phyloP scores from a whole-genome alignment of 164 flowering plant species.

The Annona cherimola region DNA sequence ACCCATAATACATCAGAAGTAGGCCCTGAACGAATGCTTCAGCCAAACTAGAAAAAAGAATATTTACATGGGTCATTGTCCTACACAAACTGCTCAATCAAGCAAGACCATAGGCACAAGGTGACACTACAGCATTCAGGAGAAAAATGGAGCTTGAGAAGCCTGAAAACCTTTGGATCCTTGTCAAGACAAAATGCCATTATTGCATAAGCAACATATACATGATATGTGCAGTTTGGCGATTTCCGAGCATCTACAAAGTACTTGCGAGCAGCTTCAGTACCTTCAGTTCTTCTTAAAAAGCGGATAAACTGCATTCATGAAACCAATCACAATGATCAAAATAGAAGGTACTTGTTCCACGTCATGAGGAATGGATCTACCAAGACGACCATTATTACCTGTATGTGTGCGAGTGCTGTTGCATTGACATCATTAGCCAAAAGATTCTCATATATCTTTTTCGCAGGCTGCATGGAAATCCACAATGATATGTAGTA shows the following conservation, averaged over 20 bases:
- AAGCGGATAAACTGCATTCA: constrained; percentile 77
- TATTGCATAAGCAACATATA: constrained; percentile 89
- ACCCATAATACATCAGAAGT: no score
- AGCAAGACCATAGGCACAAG: not conserved
- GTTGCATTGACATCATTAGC: constrained; percentile 58
- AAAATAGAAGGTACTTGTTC: not conserved
- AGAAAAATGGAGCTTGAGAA: not conserved
- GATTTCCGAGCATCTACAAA: constrained; percentile 88
- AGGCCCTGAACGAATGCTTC: no score
- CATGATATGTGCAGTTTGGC: constrained; percentile 87
- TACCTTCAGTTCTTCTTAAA: constrained; percentile 87
- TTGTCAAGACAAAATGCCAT: constrained; percentile 98
- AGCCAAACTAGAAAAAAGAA: no score
- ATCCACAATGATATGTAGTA: constrained; percentile 6
- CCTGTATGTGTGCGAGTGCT: constrained; percentile 88
- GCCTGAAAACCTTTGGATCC: constrained; percentile 71
- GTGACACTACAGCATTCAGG: not conserved
- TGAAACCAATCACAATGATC: constrained; percentile 1
- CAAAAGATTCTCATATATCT: constrained; percentile 76
- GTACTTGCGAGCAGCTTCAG: constrained; percentile 95
- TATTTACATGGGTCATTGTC: no score
- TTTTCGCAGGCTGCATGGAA: constrained; percentile 77
- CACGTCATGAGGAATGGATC: not conserved
- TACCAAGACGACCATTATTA: constrained; percentile 16
- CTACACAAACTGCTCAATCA: no score